Base-by-base conservation (phyloP, 2,329 filamentous ascomycete genomes). In the Fusarium nisikadoi region DNA sequence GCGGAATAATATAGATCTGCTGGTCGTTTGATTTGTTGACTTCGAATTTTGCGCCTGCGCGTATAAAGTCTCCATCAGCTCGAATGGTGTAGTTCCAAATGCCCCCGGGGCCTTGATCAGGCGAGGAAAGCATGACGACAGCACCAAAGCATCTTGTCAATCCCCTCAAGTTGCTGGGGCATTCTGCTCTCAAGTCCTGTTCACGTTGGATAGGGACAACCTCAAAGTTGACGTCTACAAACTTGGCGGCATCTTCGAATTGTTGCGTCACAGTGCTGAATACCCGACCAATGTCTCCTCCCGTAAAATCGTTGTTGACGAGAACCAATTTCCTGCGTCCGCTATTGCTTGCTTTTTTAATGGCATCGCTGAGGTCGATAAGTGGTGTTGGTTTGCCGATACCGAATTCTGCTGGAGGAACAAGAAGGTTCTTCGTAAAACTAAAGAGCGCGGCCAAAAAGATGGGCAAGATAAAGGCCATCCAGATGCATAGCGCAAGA, bases 41-140 rank as follows among this genome's bases (percentile, higher is more conserved):
- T 71, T 91, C 86, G 68, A 97, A 90, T 60, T 87, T 88, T 12
- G 81, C 79, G 12, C 89, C 88, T 25, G 91, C 91, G 19, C 38
- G 20, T 33, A 69, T 65, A 63, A 97, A 85, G 1, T 89, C 86
- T 39, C 91, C 91, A 78, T 97, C 95, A 6, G 90, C 90, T 62
- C 93, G 87, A 31, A 97, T 85, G 0, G 93, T 95, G 78, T 97
- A 98, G 81, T 96, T 97, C 95, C 95, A 97, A 47, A 88, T 81
- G 4, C 87, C 87, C 11, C 86, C 87, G 2, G 79, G 70, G 14
- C 93, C 93, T 82, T 96, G 91, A 3, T 81, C 86, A 0, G 94
- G 93, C 9, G 93, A 97, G 1, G 91, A 91, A 59, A 90, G 85
- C 82, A 97, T 95, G 8, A 92, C 89, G 3, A 92, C 88, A 13